A percentile compares a stretch with the other conserved stretches of the same genome.
Conservation (phyloP, 2,329 filamentous ascomycete genomes). For the Monilinia laxa region DNA sequence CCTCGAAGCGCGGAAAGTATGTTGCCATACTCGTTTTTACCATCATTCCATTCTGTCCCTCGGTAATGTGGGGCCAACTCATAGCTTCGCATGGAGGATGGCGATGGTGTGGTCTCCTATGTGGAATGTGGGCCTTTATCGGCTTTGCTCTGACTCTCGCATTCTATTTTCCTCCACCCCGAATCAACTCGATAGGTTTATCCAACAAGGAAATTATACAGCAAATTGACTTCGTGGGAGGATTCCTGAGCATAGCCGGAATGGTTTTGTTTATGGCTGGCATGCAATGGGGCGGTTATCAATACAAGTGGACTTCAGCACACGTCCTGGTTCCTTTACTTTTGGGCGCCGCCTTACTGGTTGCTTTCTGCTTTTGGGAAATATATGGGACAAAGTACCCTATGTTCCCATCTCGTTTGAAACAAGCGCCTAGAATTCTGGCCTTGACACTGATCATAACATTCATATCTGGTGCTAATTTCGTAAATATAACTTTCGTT, state of each 20-base stretch:
- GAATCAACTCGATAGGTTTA: slow-evolving; percentile 45
- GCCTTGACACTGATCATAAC: slow-evolving; percentile 56
- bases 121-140: slow-evolving; percentile 52
- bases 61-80: slow-evolving; percentile 58
- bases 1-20: slow-evolving; percentile 61
- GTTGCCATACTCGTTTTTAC: slow-evolving; percentile 60
- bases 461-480: slow-evolving; percentile 58
- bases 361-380: slow-evolving; percentile 55
- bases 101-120: slow-evolving; percentile 55
- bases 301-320: slow-evolving; percentile 55
- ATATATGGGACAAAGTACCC: slow-evolving; percentile 51
- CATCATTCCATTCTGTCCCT: slow-evolving; percentile 61
- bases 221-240: slow-evolving; percentile 53
- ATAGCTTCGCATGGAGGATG: slow-evolving; percentile 50
- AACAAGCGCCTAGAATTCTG: slow-evolving; percentile 52
- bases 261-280: slow-evolving; percentile 53
- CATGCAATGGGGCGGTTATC: slow-evolving; percentile 56
- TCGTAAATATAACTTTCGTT: slow-evolving; percentile 16
- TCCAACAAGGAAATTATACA: slow-evolving; percentile 44
- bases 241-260: slow-evolving; percentile 50
- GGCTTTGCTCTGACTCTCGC: slow-evolving; percentile 52
- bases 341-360: slow-evolving; percentile 48
- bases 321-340: slow-evolving; percentile 56
- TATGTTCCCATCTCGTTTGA: slow-evolving; percentile 51
- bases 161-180: slow-evolving; percentile 55